Percentiles rank a stretch among this genome's conserved stretches.
These are phyloP conservation scores for Parsonsia alboflavescens DNA, from an alignment of 257 asterid species.

Conservation along the genomic window DNA sequence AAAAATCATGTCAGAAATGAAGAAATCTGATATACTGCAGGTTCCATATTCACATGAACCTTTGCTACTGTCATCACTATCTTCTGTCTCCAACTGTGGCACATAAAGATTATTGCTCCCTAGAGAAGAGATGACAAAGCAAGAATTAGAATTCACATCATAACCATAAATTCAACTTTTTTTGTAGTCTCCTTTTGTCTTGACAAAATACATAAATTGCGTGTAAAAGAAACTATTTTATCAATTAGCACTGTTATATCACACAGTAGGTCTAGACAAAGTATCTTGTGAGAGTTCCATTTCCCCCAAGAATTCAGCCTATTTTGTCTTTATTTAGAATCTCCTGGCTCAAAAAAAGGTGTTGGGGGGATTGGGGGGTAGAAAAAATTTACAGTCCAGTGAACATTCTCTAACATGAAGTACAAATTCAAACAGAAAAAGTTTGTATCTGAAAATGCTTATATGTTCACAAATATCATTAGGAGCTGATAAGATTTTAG, in stretches of 20 bases:
- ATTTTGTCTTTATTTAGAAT: not conserved
- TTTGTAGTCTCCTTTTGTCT: not conserved
- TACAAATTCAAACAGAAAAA: not conserved
- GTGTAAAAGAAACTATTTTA: not conserved
- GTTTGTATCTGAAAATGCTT: not conserved
- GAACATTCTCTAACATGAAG: not conserved
- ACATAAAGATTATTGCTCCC: constrained; percentile 56
- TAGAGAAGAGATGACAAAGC: constrained; percentile 31
- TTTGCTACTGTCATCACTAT: constrained; percentile 72
- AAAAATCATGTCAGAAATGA: constrained; percentile 69
- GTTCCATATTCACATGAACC: constrained; percentile 52
- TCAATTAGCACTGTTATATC: not conserved
- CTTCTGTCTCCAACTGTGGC: constrained; percentile 72
- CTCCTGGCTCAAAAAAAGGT: not conserved
- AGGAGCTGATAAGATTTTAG: not conserved
- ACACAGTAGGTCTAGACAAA: not conserved
- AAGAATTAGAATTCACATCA: constrained; percentile 7
- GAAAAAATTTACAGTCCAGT: not conserved
- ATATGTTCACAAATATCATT: not conserved
- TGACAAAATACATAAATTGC: not conserved
- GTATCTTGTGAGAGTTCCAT: not conserved
- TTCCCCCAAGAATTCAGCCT: not conserved
- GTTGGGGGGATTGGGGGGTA: too few species aligned
- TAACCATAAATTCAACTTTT: not conserved
- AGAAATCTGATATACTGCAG: constrained; percentile 62